phyloP scores from a whole-genome alignment of 257 asterid genomes.

The Henckelia pumila region DNA sequence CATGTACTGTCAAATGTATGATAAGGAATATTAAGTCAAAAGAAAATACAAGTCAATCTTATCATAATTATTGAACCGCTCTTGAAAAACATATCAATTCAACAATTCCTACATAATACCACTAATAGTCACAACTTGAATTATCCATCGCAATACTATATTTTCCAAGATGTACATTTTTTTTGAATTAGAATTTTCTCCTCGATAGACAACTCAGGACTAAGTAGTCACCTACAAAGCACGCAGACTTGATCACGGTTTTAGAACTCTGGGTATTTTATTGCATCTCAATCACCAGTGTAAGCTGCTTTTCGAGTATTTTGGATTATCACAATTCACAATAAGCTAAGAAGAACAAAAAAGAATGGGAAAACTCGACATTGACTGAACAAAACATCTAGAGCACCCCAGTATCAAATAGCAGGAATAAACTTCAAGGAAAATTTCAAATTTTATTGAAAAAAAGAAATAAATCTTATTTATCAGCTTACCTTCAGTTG shows the following conservation, averaged over 20 bases:
- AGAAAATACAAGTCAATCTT: not conserved
- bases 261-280: not conserved
- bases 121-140: not conserved
- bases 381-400: slow-evolving; percentile 7
- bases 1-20: not conserved
- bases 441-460: not conserved
- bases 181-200: not conserved
- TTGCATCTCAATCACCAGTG: not conserved
- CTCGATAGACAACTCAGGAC: not conserved
- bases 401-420: slow-evolving; percentile 14
- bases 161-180: not conserved
- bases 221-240: not conserved
- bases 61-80: not conserved
- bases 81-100: not conserved
- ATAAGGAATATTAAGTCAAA: not conserved
- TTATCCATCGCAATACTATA: not conserved
- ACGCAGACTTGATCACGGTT: too few relatives aligned
- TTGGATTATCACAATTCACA: too few relatives aligned
- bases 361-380: slow-evolving; percentile 17
- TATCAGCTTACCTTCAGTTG: slow-evolving; percentile 62
- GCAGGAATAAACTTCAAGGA: slow-evolving; percentile 14
- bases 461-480: slow-evolving; percentile 7
- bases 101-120: not conserved
- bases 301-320: not conserved
- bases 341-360: not conserved